phyloP scores from a whole-genome alignment of 371 early-diverging fungal species.

The Blakeslea trispora region DNA sequence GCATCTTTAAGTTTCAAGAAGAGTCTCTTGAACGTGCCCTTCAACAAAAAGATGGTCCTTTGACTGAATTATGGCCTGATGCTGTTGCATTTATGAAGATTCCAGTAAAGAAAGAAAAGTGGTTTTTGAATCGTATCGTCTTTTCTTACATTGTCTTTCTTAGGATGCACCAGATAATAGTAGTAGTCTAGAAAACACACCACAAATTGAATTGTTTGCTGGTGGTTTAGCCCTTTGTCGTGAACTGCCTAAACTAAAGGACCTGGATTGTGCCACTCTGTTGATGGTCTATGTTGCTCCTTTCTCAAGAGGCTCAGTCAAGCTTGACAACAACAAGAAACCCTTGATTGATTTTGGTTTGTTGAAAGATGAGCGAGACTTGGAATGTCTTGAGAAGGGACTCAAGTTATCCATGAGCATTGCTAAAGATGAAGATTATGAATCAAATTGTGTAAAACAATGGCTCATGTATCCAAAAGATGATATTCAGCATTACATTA shows the following conservation, averaged over 20 bases:
- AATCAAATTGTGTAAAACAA: conserved; percentile 11
- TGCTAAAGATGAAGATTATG: conserved; percentile 14
- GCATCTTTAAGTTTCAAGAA: conserved; percentile 7
- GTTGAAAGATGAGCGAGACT: conserved; percentile 21
- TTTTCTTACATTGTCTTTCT: background rate
- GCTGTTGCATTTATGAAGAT: conserved; percentile 36
- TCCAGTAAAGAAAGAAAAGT: too few species aligned
- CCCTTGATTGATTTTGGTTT: conserved; percentile 18
- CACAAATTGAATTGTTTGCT: conserved; percentile 32
- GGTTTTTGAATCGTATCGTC: background rate
- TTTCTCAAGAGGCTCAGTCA: conserved; percentile 25
- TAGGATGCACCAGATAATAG: conserved; percentile 31
- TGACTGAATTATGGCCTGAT: conserved; percentile 31
- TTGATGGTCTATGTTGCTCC: conserved; percentile 26
- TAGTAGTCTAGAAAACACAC: conserved; percentile 14
- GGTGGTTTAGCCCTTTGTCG: conserved; percentile 28
- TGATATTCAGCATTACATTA: conserved; percentile 15
- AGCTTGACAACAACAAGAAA: background rate
- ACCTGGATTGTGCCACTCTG: conserved; percentile 15
- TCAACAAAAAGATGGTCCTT: conserved; percentile 18
- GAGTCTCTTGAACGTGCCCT: conserved; percentile 12
- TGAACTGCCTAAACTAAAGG: conserved; percentile 19
- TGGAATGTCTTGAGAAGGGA: conserved; percentile 21
- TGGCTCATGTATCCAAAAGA: conserved; percentile 21
- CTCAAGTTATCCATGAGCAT: conserved; percentile 18